These are phyloP conservation scores for Phyllosticta citrichinensis DNA, from an alignment of 2,329 filamentous ascomycete species.

Conservation along the genomic window DNA sequence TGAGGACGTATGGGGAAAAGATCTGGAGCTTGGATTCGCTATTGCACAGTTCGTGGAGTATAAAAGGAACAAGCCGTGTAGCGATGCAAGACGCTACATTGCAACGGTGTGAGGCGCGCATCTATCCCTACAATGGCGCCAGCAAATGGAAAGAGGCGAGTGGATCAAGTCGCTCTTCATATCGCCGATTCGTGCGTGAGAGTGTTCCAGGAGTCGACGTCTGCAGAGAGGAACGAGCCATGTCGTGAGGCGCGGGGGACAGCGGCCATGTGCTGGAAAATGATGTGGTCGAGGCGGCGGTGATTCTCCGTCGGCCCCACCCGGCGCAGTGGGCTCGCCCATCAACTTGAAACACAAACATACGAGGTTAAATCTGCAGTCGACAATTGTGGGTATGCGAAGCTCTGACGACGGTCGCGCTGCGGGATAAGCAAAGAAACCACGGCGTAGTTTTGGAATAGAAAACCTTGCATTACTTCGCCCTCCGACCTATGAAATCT, in stretches of 20 bases:
- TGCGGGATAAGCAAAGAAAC: neutral
- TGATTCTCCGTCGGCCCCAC: neutral
- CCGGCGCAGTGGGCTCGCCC: neutral
- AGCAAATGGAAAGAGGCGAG: neutral
- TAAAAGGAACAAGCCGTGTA: neutral
- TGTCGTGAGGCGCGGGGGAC: neutral
- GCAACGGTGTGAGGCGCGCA: neutral
- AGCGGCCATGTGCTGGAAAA: neutral
- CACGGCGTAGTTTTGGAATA: neutral
- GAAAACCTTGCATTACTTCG: neutral
- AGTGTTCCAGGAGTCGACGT: neutral
- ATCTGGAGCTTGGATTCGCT: neutral
- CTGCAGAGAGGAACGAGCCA: neutral
- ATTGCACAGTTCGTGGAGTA: neutral
- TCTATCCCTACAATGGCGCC: neutral
- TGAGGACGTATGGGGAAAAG: neutral
- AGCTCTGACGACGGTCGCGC: neutral
- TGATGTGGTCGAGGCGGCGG: neutral
- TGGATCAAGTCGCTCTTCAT: neutral
- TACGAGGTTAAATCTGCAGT: neutral
- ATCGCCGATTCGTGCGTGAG: neutral
- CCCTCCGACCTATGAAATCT: neutral
- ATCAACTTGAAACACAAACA: neutral
- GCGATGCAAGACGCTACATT: neutral
- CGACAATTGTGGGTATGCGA: neutral